Conservation (phyloP, 83 land plant species). For the Picea abies region DNA sequence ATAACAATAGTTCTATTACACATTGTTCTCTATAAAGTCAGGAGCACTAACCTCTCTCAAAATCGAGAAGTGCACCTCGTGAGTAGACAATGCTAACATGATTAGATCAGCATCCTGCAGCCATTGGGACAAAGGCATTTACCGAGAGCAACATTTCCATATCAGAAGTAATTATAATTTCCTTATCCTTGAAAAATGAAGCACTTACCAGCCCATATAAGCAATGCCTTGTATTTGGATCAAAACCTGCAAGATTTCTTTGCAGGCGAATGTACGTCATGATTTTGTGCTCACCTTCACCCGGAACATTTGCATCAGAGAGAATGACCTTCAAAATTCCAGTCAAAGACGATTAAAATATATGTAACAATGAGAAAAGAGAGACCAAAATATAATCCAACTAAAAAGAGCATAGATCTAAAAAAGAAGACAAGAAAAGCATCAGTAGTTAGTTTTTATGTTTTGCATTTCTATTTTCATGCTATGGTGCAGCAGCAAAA, state of each 20-base stretch:
- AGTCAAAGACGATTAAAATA: not conserved
- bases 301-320: conserved; percentile 88
- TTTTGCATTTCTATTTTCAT: not conserved
- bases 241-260: conserved; percentile 64
- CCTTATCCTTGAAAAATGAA: not conserved
- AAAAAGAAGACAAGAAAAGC: not conserved
- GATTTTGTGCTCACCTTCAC: conserved; percentile 86
- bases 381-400: not conserved
- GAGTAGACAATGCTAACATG: conserved; percentile 90
- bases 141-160: not conserved
- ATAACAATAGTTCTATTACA: no score
- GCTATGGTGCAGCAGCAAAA: not conserved
- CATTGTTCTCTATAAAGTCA: not conserved
- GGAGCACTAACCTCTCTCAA: conserved; percentile 76
- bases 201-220: conserved; percentile 75
- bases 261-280: conserved; percentile 79
- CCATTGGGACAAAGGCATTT: not conserved
- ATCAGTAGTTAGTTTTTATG: not conserved
- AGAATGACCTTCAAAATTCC: conserved; percentile 59
- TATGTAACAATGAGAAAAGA: not conserved
- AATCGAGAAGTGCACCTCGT: conserved; percentile 88
- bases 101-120: conserved; percentile 94
- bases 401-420: not conserved
- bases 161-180: not conserved
- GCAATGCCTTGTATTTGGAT: conserved; percentile 87